phyloP scores from a whole-genome alignment of 805 yeast genomes.

The Kazachstania martiniae region DNA sequence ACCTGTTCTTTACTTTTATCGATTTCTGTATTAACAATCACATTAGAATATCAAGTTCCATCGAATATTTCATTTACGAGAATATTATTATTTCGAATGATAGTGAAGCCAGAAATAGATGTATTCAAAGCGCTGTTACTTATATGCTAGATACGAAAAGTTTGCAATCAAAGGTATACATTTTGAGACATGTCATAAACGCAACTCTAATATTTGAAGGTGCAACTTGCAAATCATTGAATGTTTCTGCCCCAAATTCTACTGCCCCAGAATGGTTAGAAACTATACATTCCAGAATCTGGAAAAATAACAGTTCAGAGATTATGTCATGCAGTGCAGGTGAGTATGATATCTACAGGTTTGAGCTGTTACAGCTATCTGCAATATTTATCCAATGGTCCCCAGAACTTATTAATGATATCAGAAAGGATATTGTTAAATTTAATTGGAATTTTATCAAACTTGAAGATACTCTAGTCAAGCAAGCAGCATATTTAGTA shows the following conservation, averaged over 20 bases:
- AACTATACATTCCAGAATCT: slow-evolving; percentile 49
- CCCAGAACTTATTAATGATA: slow-evolving; percentile 45
- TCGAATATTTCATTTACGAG: slow-evolving; percentile 50
- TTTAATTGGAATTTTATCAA: slow-evolving; percentile 92
- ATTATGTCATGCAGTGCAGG: slow-evolving; percentile 44
- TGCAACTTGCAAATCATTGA: slow-evolving; percentile 36
- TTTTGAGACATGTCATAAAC: slow-evolving; percentile 53
- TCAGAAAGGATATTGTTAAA: slow-evolving; percentile 76
- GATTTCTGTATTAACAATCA: slow-evolving; percentile 21
- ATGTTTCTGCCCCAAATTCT: slow-evolving; percentile 30
- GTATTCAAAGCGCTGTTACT: slow-evolving; percentile 41
- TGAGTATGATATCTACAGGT: slow-evolving; percentile 58
- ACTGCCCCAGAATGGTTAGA: slow-evolving; percentile 50
- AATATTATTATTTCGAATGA: slow-evolving; percentile 44
- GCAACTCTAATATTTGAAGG: slow-evolving; percentile 58
- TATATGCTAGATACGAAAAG: slow-evolving; percentile 38
- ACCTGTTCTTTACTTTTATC: slow-evolving; percentile 33
- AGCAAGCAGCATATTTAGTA: slow-evolving; percentile 86
- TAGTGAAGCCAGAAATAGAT: slow-evolving; percentile 35
- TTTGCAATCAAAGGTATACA: slow-evolving; percentile 46
- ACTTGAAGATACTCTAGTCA: slow-evolving; percentile 77
- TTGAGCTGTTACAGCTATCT: slow-evolving; percentile 73
- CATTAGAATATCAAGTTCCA: slow-evolving; percentile 24
- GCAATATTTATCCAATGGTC: slow-evolving; percentile 64
- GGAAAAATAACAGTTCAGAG: slow-evolving; percentile 55